Conservation (phyloP, 306 rosid species). For the Psophocarpus tetragonolobus region DNA sequence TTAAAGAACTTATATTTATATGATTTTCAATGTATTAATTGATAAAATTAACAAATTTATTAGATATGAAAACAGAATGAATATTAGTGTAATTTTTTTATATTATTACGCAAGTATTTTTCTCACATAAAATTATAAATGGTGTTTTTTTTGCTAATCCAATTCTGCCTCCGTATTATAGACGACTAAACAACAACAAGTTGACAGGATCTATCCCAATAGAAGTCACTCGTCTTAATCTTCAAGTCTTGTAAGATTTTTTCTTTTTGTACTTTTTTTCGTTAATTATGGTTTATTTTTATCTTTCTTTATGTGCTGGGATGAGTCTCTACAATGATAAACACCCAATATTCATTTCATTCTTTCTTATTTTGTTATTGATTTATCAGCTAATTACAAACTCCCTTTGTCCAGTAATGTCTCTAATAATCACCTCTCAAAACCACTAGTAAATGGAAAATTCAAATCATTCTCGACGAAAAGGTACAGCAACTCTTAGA, state of each 20-base stretch:
- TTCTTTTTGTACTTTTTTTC: conserved; percentile 9
- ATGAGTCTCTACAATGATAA: neutral
- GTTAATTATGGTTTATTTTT: neutral
- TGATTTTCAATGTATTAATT: no score
- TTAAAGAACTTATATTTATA: no score
- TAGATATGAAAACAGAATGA: no score
- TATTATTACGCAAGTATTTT: no score
- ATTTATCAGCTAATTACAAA: conserved; percentile 7
- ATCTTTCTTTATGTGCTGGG: neutral
- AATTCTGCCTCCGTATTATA: conserved; percentile 24
- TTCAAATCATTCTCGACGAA: conserved; percentile 64
- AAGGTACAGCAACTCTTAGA: conserved; percentile 54
- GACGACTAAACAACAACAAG: conserved; percentile 74
- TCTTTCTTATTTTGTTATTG: neutral
- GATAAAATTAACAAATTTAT: no score
- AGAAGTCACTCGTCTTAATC: conserved; percentile 61
- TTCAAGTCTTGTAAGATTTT: conserved; percentile 67
- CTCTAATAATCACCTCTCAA: conserved; percentile 63
- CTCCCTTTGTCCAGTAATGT: conserved; percentile 60
- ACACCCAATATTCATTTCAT: neutral
- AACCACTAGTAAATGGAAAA: conserved; percentile 68
- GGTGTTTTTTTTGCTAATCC: neutral
- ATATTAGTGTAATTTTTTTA: no score
- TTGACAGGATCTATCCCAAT: conserved; percentile 73
- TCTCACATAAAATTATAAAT: no score